Percentiles rank a stretch among this genome's conserved stretches.
phyloP scores from a whole-genome alignment of 805 yeast genomes.

The Candida alai region DNA sequence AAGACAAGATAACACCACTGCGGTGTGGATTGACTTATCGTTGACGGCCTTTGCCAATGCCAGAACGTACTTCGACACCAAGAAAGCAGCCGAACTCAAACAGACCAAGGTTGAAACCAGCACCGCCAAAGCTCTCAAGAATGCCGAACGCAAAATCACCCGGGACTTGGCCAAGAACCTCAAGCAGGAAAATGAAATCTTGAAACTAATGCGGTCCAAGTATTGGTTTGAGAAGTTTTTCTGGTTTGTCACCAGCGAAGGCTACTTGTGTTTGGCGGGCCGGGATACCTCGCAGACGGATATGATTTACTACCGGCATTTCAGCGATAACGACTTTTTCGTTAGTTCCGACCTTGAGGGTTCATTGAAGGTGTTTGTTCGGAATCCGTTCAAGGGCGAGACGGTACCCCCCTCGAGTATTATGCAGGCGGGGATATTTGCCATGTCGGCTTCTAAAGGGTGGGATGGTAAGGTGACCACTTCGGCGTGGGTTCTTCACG shows the following conservation, averaged over 20 bases:
- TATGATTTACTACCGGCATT: slow-evolving; percentile 72
- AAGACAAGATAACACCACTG: slow-evolving; percentile 17
- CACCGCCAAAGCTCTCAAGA: slow-evolving; percentile 72
- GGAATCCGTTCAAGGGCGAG: slow-evolving; percentile 70
- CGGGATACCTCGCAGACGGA: slow-evolving; percentile 78
- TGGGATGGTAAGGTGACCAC: slow-evolving; percentile 85
- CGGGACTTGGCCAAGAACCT: slow-evolving; percentile 65
- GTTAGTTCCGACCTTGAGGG: slow-evolving; percentile 75
- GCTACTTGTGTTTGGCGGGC: slow-evolving; percentile 82
- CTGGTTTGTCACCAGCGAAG: slow-evolving; percentile 93
- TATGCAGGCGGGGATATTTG: slow-evolving; percentile 82
- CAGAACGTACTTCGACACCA: slow-evolving; percentile 70
- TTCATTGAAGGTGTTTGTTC: slow-evolving; percentile 71
- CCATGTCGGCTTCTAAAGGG: slow-evolving; percentile 78
- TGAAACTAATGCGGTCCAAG: slow-evolving; percentile 64
- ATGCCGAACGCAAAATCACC: slow-evolving; percentile 73
- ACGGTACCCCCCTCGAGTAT: slow-evolving; percentile 81
- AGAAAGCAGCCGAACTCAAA: slow-evolving; percentile 71
- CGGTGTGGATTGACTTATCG: slow-evolving; percentile 62
- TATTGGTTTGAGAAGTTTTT: slow-evolving; percentile 91
- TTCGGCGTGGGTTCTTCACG: slow-evolving; percentile 83
- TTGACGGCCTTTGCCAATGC: slow-evolving; percentile 89
- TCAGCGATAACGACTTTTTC: slow-evolving; percentile 66
- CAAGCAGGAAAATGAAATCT: slow-evolving; percentile 46
- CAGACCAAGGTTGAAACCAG: slow-evolving; percentile 77